Evolutionary conservation across 768 basidiomycete genomes (phyloP).

Genomic region (Tephrocybe sp.): DNA sequence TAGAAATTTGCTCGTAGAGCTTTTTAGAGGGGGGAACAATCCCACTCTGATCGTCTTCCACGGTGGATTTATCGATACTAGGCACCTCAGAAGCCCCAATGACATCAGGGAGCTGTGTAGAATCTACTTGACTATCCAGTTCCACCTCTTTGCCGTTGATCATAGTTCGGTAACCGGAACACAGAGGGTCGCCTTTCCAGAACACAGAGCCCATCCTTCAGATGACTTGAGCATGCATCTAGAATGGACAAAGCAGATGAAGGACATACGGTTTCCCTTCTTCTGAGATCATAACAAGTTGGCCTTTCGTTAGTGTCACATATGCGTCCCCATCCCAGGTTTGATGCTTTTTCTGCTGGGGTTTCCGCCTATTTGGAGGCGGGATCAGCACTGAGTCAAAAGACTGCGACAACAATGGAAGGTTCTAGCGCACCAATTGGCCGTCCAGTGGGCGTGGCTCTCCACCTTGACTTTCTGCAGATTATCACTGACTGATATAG

Average conservation of each 20-base stretch:
- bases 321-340: slow-evolving; percentile 85
- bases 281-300: slow-evolving; percentile 63
- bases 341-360: slow-evolving; percentile 72
- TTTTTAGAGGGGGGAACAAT: slow-evolving; percentile 5
- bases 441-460: slow-evolving; percentile 55
- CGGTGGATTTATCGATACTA: slow-evolving; percentile 7
- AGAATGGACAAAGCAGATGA: background rate
- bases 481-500: slow-evolving; percentile 22
- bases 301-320: slow-evolving; percentile 47
- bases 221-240: background rate
- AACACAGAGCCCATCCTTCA: slow-evolving; percentile 57
- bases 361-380: slow-evolving; percentile 56
- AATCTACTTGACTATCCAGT: slow-evolving; percentile 49
- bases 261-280: slow-evolving; percentile 62
- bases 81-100: slow-evolving; percentile 7
- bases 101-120: slow-evolving; percentile 49
- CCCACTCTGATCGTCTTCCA: slow-evolving; percentile 6
- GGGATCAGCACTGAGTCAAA: slow-evolving; percentile 3
- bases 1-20: slow-evolving; percentile 9
- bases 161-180: slow-evolving; percentile 40
- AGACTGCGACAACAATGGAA: background rate
- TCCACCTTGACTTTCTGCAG: slow-evolving; percentile 13
- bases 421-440: slow-evolving; percentile 49
- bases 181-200: slow-evolving; percentile 58
- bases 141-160: slow-evolving; percentile 63